Base-by-base conservation (phyloP, 352 stramenopile genomes). In the Phytophthora fragariaefolia region DNA sequence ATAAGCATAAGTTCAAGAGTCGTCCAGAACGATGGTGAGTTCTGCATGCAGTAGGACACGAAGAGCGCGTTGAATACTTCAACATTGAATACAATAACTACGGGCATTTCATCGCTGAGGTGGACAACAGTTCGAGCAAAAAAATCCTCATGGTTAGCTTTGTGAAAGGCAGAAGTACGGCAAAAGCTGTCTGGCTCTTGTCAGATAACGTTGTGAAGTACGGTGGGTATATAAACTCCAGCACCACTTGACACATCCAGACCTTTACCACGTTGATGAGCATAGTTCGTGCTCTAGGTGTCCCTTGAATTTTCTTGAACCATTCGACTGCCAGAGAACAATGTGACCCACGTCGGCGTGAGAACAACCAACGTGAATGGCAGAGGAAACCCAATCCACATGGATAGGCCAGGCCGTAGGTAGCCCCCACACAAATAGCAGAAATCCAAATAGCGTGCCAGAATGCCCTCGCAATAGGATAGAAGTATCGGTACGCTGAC, bases 361-460 rank as follows among this genome's bases (percentile, higher is more conserved):
- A 43, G 12, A 7, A 24, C 42, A 30, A 69, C 28, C 12, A 54
- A 54, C 22, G 45, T 43, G 28, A 69, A 69, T 6, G 62, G 62
- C 22, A 69, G 23, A 2, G 53, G 53, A 23, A 69, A 51, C 12
- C 32, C 43, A 30, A 55, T 34, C 0, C 20, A 28, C 1, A 15
- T 17, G 1, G 63, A 50, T 5, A 73, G 12, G 6, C n/a, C 13
- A 73, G 12, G 6, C n/a, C 13, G 34, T 64, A 58, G 13, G 24
- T 2, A 26, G 34, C 4, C 1, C 52, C 52, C 20, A 49, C 17
- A 12, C 32, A 49, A 9, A 59, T 1, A 6, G 5, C 52, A 13
- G 52, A 34, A 23, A 59, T 34, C 23, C 17, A 20, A 8, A 48
- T 8, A 7, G 52, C 15, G 17, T 49, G 26, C 8, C 8, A 18